Evolutionary conservation across 768 basidiomycete genomes (phyloP).

Genomic region (Collybiopsis luxurians): DNA sequence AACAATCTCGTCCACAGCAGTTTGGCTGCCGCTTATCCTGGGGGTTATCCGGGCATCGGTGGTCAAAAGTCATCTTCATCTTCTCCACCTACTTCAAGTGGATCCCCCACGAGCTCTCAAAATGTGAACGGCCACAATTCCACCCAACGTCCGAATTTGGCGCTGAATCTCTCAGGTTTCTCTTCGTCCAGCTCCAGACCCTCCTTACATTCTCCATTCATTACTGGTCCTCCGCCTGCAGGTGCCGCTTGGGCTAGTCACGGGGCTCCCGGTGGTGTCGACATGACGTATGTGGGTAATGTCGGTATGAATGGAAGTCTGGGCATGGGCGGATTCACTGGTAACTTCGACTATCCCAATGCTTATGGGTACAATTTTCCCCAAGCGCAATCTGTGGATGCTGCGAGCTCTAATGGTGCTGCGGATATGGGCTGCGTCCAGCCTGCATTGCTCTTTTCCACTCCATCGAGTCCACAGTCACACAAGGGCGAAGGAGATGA

Average conservation of each 20-base stretch:
- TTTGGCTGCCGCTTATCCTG: slow-evolving; percentile 7
- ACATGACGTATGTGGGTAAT: slow-evolving; percentile 5
- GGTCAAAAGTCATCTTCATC: background rate
- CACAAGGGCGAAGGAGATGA: slow-evolving; percentile 1
- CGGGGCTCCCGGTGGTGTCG: slow-evolving; percentile 6
- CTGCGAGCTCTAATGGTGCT: background rate
- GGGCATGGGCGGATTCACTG: slow-evolving; percentile 31
- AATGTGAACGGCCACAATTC: background rate
- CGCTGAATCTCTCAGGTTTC: slow-evolving; percentile 4
- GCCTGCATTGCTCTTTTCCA: slow-evolving; percentile 61
- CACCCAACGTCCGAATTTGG: background rate
- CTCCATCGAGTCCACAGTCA: slow-evolving; percentile 36
- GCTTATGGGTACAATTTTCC: slow-evolving; percentile 3
- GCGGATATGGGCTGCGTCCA: slow-evolving; percentile 46
- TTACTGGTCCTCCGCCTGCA: background rate
- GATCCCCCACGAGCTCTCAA: background rate
- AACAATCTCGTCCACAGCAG: slow-evolving; percentile 17
- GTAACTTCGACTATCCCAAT: slow-evolving; percentile 4
- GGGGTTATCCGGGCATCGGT: background rate
- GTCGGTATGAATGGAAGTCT: slow-evolving; percentile 60
- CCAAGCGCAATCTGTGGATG: background rate
- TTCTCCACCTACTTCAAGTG: background rate
- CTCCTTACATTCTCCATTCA: slow-evolving; percentile 1
- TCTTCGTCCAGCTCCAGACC: background rate
- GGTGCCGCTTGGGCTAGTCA: background rate